Conservation (phyloP, 1,284 basidiomycete species). For the Lentinus polychrous region DNA sequence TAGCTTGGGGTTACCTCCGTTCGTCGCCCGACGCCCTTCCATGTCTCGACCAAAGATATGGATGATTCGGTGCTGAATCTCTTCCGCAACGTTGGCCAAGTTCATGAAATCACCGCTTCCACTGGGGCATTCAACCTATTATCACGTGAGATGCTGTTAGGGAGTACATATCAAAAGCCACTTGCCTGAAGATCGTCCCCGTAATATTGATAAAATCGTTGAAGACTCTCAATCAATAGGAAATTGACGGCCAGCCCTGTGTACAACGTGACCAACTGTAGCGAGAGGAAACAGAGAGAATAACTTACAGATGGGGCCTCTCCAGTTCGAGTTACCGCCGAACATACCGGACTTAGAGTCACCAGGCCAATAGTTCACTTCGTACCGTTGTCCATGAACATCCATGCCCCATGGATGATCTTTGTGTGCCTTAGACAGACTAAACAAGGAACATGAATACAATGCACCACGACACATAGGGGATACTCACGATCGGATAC, state of each 20-base stretch:
- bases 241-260: constrained; percentile 93
- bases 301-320: constrained; percentile 73
- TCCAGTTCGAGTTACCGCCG: constrained; percentile 97
- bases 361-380: constrained; percentile 96
- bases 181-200: constrained; percentile 72
- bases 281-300: not conserved
- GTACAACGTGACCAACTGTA: not conserved
- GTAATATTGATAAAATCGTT: constrained; percentile 96
- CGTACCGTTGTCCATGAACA: constrained; percentile 87
- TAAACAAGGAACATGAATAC: constrained; percentile 23
- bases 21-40: constrained; percentile 82
- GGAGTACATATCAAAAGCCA: not conserved
- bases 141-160: not conserved
- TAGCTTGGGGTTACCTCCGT: constrained; percentile 84
- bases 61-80: constrained; percentile 95
- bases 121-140: constrained; percentile 86
- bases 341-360: constrained; percentile 98
- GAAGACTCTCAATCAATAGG: constrained; percentile 87
- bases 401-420: constrained; percentile 93
- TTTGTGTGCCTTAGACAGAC: constrained; percentile 84
- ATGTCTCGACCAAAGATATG: constrained; percentile 92
- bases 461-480: not conserved
- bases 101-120: constrained; percentile 96
- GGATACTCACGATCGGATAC: constrained; percentile 81
- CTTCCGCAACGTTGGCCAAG: constrained; percentile 87